Percentiles rank a stretch among this genome's conserved stretches.
These are phyloP conservation scores for Suhomyces faveliae DNA, from an alignment of 805 yeast genomes.

Conservation along the genomic window DNA sequence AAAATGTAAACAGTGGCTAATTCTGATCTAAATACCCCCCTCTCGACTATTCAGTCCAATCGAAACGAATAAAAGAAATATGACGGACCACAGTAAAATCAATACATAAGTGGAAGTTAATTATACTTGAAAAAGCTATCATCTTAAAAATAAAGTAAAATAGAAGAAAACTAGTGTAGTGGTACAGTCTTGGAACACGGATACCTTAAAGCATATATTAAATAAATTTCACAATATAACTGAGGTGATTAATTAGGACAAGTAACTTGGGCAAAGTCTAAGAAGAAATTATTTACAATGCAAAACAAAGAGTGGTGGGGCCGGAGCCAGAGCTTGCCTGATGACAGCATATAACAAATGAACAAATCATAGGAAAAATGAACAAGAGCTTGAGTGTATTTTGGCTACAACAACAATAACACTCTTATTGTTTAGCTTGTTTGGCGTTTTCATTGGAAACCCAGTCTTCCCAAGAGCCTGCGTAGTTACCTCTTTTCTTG, in stretches of 20 bases:
- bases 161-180: too few species aligned
- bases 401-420: background rate
- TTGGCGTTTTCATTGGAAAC: slow-evolving; percentile 33
- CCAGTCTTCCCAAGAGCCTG: slow-evolving; percentile 92
- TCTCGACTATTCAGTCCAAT: too few species aligned
- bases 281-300: background rate
- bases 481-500: slow-evolving; percentile 75
- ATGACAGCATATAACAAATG: background rate
- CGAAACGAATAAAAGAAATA: too few species aligned
- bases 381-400: background rate
- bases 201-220: too few species aligned
- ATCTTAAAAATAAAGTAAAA: too few species aligned
- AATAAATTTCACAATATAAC: background rate
- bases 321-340: background rate
- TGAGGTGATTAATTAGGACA: background rate
- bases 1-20: too few species aligned
- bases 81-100: too few species aligned
- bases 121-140: too few species aligned
- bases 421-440: background rate
- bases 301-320: background rate
- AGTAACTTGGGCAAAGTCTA: background rate
- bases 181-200: too few species aligned
- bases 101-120: too few species aligned
- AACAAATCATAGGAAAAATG: background rate
- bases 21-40: too few species aligned